Base-by-base conservation (phyloP, 2,329 filamentous ascomycete species). In the Aspergillus tamarii region DNA sequence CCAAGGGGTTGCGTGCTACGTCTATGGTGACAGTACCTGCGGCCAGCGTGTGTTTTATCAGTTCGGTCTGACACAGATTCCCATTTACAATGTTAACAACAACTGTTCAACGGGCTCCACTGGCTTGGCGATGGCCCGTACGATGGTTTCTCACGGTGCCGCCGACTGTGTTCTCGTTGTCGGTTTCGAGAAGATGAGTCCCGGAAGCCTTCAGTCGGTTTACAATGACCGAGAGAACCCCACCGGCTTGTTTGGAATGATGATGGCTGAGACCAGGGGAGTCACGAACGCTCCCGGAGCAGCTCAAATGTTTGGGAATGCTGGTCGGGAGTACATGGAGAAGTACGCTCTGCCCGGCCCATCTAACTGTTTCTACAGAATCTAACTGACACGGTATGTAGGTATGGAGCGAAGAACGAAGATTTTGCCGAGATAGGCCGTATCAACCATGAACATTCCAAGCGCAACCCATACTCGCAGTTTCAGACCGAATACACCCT, bases 41-140 rank as follows among this genome's bases (percentile, higher is more conserved):
- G 94, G 94, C 55, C 94, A 98, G 84, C 90, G 94, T 69, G 94
- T 98, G 74, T 97, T 98, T 82, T 98, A 98, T 82, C 94, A 98
- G 82, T 97, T 98, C 79, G 95, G 94, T 83, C 94, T 98, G 90
- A 97, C 94, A 50, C 86, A 91, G 74, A 97, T 98, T 72, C 94
- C 94, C 73, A 93, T 98, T 77, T 94, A 96, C 85, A 98, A 98
- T 75, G 93, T 97, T 75, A 98, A 97, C 87, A 98, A 98, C 85
- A 97, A 97, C 84, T 98, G 94, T 85, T 92, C 92, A 4, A 98
- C 94, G 0, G 95, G 94, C n/a, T 93, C 90, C 5, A 97, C 94
- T 0, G 95, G 94, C 10, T 83, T 98, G 63, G 89, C 89, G 75
- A 90, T 98, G 86, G 95, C 87, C 2, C 85, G 93, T 39, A 92